Percentiles rank a stretch among this genome's conserved stretches.
Conservation (phyloP, 768 basidiomycete species). For the Phylloporus sp. region DNA sequence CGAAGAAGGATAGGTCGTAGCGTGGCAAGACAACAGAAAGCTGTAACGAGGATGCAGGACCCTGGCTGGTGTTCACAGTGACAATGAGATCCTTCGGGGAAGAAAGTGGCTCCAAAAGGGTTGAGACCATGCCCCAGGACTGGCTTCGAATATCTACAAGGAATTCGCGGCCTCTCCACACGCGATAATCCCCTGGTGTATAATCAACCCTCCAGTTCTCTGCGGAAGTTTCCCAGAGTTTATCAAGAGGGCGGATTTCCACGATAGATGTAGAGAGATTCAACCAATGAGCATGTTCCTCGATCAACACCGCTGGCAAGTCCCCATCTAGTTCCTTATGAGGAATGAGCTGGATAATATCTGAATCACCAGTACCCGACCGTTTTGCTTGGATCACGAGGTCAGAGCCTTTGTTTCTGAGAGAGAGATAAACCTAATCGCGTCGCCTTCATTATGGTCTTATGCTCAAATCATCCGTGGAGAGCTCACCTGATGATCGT, state of each 20-base stretch:
- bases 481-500: neutral
- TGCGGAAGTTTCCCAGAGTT: slow-evolving; percentile 13
- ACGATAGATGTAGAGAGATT: slow-evolving; percentile 16
- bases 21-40: slow-evolving; percentile 36
- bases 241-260: slow-evolving; percentile 23
- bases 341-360: slow-evolving; percentile 19
- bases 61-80: neutral
- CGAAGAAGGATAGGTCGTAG: slow-evolving; percentile 36
- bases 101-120: slow-evolving; percentile 14
- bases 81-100: slow-evolving; percentile 14
- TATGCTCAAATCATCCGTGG: neutral
- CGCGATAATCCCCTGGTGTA: neutral
- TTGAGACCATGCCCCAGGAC: slow-evolving; percentile 20
- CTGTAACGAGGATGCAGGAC: neutral
- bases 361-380: neutral
- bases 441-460: neutral
- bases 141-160: slow-evolving; percentile 26
- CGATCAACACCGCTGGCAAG: neutral
- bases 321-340: slow-evolving; percentile 15
- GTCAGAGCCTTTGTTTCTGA: slow-evolving; percentile 20
- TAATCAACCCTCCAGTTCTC: slow-evolving; percentile 21
- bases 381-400: slow-evolving; percentile 14
- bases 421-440: neutral
- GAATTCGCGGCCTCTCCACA: neutral
- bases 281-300: slow-evolving; percentile 27